phyloP scores from a whole-genome alignment of 1,284 basidiomycete species.

The Cystobasidium sp. region DNA sequence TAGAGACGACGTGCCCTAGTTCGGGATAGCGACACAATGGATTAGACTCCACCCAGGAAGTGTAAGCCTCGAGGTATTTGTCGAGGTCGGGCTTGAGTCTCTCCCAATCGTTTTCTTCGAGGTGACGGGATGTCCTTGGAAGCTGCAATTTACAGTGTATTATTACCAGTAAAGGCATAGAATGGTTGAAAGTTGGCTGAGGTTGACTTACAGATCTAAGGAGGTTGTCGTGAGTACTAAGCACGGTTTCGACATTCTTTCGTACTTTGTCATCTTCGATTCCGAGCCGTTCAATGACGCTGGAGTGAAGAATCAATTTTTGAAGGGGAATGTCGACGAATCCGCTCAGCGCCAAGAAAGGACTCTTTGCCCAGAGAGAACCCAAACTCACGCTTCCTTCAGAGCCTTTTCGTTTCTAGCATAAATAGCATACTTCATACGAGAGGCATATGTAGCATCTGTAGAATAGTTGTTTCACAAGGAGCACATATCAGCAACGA shows the following conservation, averaged over 20 bases:
- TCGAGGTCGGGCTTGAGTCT: not conserved
- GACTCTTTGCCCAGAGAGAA: not conserved
- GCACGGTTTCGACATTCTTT: too few species aligned
- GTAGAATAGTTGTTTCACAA: not conserved
- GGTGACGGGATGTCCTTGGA: not conserved
- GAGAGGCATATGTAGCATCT: not conserved
- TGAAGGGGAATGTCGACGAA: not conserved
- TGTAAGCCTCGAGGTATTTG: not conserved
- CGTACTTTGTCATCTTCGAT: too few species aligned
- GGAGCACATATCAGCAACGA: not conserved
- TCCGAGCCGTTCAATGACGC: too few species aligned
- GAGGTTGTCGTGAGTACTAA: too few species aligned
- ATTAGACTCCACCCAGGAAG: not conserved
- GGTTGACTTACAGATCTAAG: too few species aligned
- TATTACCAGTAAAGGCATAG: too few species aligned
- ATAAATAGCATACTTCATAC: not conserved
- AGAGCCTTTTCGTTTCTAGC: not conserved
- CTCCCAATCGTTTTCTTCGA: conserved; percentile 1
- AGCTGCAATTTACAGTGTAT: not conserved
- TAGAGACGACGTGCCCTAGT: not conserved
- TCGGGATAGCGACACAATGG: not conserved
- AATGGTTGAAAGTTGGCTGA: too few species aligned
- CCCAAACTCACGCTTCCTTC: conserved; percentile 4
- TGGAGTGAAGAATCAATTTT: too few species aligned
- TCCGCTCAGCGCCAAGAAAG: too few species aligned